These are phyloP conservation scores for Paecilomyces sp. DNA, from an alignment of 2,329 filamentous ascomycete species.

Conservation along the genomic window DNA sequence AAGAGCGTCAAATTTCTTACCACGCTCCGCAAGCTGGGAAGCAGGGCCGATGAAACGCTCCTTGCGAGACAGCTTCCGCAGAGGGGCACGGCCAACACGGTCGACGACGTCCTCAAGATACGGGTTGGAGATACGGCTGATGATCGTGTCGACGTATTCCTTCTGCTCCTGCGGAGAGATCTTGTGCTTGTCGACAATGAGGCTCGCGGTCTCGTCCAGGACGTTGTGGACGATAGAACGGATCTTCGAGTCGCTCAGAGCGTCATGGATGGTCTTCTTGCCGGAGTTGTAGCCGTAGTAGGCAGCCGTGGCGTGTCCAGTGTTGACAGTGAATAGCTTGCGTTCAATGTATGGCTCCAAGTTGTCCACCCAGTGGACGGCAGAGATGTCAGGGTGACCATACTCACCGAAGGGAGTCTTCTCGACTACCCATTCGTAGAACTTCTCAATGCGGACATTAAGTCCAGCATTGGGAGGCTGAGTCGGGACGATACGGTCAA, in stretches of 20 bases:
- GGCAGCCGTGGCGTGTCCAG: constrained; percentile 87
- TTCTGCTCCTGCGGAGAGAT: constrained; percentile 70
- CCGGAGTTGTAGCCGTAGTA: constrained; percentile 88
- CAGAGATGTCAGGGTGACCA: constrained; percentile 67
- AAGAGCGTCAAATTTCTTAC: constrained; percentile 63
- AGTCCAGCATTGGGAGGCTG: constrained; percentile 74
- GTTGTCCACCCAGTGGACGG: constrained; percentile 88
- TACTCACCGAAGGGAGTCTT: constrained; percentile 70
- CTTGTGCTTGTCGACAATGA: constrained; percentile 81
- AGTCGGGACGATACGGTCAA: constrained; percentile 94
- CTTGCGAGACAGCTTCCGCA: constrained; percentile 89
- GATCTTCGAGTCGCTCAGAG: constrained; percentile 73
- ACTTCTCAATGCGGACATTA: constrained; percentile 93
- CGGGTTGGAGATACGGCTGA: constrained; percentile 87
- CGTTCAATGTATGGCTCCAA: constrained; percentile 95
- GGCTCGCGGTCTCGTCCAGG: constrained; percentile 74
- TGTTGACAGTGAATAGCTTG: constrained; percentile 99
- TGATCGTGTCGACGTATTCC: constrained; percentile 85
- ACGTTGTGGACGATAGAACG: constrained; percentile 70
- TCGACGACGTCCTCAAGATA: constrained; percentile 87
- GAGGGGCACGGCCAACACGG: constrained; percentile 87
- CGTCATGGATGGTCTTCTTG: constrained; percentile 84
- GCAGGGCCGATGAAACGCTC: constrained; percentile 95
- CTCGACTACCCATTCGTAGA: constrained; percentile 98
- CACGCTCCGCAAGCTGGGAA: constrained; percentile 76